Evolutionary conservation across 768 basidiomycete genomes (phyloP).

Genomic region (Strobilomyces dryophilus): DNA sequence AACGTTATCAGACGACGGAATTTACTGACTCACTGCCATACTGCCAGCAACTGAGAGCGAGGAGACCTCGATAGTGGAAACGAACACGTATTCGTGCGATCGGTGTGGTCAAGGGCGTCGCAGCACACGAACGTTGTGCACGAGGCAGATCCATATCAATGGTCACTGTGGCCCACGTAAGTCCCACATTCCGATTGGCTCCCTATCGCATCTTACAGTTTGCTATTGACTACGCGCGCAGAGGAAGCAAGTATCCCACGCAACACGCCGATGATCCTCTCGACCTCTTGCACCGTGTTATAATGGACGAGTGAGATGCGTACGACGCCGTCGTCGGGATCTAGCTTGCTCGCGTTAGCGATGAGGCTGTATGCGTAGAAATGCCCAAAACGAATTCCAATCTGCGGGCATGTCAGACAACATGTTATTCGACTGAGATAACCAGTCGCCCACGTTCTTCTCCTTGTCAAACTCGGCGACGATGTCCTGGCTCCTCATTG

Average conservation of each 20-base stretch:
- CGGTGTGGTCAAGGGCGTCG: conserved; percentile 2
- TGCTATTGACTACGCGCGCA: neutral
- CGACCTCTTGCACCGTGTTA: conserved; percentile 70
- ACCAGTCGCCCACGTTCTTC: conserved; percentile 47
- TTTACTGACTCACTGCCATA: conserved; percentile 18
- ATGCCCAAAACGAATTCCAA: conserved; percentile 76
- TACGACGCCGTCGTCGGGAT: conserved; percentile 62
- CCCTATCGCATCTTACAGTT: neutral
- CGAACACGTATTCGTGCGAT: neutral
- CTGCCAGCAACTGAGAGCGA: neutral
- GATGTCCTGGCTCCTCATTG: conserved; percentile 57
- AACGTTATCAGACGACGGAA: neutral
- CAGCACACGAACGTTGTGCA: too few species aligned
- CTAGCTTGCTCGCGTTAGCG: conserved; percentile 37
- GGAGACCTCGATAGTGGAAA: neutral
- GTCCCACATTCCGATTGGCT: too few species aligned
- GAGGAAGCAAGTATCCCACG: conserved; percentile 41
- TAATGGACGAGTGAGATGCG: conserved; percentile 78
- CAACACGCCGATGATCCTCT: conserved; percentile 52
- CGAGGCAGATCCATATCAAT: too few species aligned
- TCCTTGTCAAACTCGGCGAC: conserved; percentile 62
- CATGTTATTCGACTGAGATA: neutral
- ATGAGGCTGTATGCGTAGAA: conserved; percentile 55
- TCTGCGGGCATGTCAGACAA: conserved; percentile 34
- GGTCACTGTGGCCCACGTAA: too few species aligned